A percentile compares a stretch with the other conserved stretches of the same genome.
phyloP scores from a whole-genome alignment of 2,329 filamentous ascomycete genomes.

The Aspergillus uvarum region DNA sequence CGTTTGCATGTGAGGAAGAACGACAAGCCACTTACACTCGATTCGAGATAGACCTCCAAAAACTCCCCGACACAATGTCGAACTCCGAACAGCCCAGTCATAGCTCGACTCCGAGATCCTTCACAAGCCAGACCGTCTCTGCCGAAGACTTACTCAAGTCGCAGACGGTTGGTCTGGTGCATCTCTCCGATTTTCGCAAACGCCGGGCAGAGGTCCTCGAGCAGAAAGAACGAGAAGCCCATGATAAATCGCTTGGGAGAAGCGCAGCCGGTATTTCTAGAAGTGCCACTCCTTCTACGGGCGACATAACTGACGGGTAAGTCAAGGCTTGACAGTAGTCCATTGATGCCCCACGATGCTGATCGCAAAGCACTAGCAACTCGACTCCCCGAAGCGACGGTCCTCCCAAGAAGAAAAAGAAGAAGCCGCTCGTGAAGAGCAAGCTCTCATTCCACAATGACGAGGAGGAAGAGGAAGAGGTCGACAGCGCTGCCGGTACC shows the following conservation, averaged over 20 bases:
- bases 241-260: conserved; percentile 58
- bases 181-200: conserved; percentile 92
- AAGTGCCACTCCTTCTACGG: conserved; percentile 50
- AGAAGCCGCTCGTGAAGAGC: conserved; percentile 58
- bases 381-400: conserved; percentile 48
- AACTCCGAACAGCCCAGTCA: conserved; percentile 41
- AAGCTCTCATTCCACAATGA: conserved; percentile 66
- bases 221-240: conserved; percentile 78
- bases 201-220: conserved; percentile 91
- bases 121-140: conserved; percentile 72
- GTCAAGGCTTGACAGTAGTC: conserved; percentile 28
- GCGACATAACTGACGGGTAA: conserved; percentile 59
- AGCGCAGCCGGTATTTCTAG: conserved; percentile 48
- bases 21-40: not conserved
- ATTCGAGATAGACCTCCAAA: not conserved
- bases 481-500: conserved; percentile 34
- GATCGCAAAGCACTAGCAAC: conserved; percentile 58
- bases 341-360: conserved; percentile 36
- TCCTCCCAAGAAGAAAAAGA: conserved; percentile 57
- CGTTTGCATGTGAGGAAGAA: conserved; percentile 6
- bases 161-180: conserved; percentile 85
- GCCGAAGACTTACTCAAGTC: conserved; percentile 80
- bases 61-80: conserved; percentile 15
- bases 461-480: conserved; percentile 60
- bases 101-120: conserved; percentile 53